Evolutionary conservation across 2,329 filamentous ascomycete species (phyloP), one percentile per base, ranked within the genome.

Genomic region (Xylariaceae sp.): DNA sequence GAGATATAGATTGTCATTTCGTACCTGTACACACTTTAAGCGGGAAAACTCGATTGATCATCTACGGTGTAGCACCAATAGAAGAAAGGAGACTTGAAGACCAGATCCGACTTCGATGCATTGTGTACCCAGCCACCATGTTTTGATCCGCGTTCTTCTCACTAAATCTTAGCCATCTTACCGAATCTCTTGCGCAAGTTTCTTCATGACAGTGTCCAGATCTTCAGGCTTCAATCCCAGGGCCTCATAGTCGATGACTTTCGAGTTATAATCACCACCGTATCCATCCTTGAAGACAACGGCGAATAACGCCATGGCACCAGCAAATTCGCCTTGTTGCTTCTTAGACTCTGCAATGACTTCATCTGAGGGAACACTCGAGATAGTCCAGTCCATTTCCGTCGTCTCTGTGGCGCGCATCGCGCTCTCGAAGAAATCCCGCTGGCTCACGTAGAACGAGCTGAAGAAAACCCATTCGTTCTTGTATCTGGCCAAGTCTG

Each of bases 381-480:
- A 50, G 42, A 65, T 55, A 3, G 41, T 58, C 68, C 69, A 70
- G 43, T 64, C 57, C 31, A 48, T 40, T 49, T 52, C 53, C 40
- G 55, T 61, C 10, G 62, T 64, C 3, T 60, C 63, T 19, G 64
- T 68, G 33, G 62, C 66, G 6, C 60, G 60, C 51, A 66, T 57
- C 19, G 63, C 68, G 44, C 67, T 65, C 5, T 54, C 61, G 12
- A 70, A 56, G n/a, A 70, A 58, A 27, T 70, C 65, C 2, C 58
- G 54, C 42, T 68, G 67, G n/a, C 64, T 68, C 9, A 64, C 52
- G 12, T 59, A 59, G 47, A 70, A 68, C 11, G 68, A 69, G 41
- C 66, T 64, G 31, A 68, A 60, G 52, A 59, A 66, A 7, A 69
- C 55, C 27, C 61, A 64, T 9, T 50, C 55, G 47, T 73, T 71